Conservation (phyloP, 441 rosid species). For the Metrosideros polymorpha region DNA sequence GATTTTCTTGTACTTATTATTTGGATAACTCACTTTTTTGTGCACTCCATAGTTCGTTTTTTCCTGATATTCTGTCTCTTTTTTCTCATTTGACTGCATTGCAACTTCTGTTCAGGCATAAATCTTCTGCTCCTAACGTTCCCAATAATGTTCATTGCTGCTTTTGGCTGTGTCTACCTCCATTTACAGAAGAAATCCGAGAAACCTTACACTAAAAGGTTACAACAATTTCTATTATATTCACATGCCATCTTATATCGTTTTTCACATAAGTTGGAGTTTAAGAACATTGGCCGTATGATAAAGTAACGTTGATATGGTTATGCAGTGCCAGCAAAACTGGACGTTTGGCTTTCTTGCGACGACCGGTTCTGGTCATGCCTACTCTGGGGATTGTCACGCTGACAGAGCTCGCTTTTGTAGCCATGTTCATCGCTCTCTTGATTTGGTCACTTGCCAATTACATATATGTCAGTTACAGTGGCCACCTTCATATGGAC, state of each 20-base stretch:
- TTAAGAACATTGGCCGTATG: background rate
- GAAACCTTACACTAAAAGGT: constrained; percentile 9
- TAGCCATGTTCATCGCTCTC: constrained; percentile 39
- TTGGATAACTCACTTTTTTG: background rate
- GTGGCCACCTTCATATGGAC: constrained; percentile 17
- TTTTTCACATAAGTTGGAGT: background rate
- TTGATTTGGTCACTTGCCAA: constrained; percentile 40
- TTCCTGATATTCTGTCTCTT: background rate
- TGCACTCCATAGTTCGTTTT: background rate
- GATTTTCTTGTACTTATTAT: background rate
- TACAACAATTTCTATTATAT: background rate
- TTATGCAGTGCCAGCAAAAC: constrained; percentile 1
- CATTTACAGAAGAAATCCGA: constrained; percentile 23
- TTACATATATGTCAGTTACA: constrained; percentile 32
- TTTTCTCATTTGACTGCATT: background rate
- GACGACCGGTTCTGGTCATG: constrained; percentile 34
- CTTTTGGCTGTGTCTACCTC: constrained; percentile 37
- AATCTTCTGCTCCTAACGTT: constrained; percentile 37
- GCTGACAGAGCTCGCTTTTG: constrained; percentile 29
- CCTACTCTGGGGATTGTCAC: constrained; percentile 49
- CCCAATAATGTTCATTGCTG: constrained; percentile 43
- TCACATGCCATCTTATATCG: background rate
- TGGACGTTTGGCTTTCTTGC: constrained; percentile 5
- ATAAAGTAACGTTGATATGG: background rate
- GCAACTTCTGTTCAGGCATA: constrained; percentile 16